phyloP scores from a whole-genome alignment of 2,329 filamentous ascomycete species.

The Dothistroma pini region DNA sequence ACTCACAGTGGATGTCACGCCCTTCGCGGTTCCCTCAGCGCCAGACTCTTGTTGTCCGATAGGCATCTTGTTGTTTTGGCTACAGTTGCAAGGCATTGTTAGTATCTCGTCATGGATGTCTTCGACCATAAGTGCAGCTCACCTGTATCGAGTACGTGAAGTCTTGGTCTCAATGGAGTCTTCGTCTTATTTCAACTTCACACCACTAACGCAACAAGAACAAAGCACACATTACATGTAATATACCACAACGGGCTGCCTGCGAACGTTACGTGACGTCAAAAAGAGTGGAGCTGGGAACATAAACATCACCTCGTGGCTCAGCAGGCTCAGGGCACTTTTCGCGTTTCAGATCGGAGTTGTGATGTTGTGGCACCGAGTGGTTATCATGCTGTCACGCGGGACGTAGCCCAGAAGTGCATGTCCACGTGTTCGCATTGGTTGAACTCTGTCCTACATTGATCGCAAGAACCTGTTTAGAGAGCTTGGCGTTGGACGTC shows the following conservation, averaged over 20 bases:
- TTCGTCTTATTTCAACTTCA: neutral
- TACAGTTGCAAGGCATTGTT: conserved; percentile 2
- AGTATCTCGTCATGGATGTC: neutral
- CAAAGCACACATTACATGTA: too few species aligned
- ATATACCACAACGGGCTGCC: neutral
- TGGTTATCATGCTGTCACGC: neutral
- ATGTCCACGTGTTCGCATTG: neutral
- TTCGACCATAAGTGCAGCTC: neutral
- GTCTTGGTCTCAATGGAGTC: too few species aligned
- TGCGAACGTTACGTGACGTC: neutral
- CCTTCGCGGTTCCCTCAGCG: conserved; percentile 31
- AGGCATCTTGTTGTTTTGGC: conserved; percentile 14
- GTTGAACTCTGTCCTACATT: neutral
- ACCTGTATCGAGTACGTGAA: too few species aligned
- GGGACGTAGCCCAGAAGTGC: neutral
- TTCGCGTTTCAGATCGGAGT: neutral
- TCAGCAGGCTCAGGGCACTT: neutral
- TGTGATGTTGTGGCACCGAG: neutral
- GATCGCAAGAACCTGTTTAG: neutral
- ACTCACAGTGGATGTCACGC: conserved; percentile 32
- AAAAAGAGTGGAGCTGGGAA: neutral
- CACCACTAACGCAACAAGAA: neutral
- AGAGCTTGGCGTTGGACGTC: neutral
- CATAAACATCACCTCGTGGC: neutral
- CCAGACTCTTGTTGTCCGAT: conserved; percentile 20